phyloP scores from a whole-genome alignment of 2,329 filamentous ascomycete species.

The Endocalyx cinctus region DNA sequence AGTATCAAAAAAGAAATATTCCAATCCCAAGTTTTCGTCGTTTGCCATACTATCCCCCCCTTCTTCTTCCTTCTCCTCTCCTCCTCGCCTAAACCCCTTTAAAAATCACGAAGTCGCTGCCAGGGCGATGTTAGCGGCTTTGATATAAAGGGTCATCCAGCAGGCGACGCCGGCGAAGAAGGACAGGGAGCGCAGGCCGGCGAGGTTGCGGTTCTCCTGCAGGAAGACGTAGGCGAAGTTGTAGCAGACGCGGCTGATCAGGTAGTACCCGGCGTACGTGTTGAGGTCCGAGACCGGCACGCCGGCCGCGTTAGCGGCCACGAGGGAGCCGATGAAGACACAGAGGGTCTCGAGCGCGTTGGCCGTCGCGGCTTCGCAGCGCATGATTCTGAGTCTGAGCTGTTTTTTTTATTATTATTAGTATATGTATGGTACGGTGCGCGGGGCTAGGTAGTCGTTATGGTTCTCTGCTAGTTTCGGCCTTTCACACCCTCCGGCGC shows the following conservation, averaged over 20 bases:
- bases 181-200: slow-evolving; percentile 31
- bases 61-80: background rate
- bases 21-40: too few relatives aligned
- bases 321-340: slow-evolving; percentile 26
- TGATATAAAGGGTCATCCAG: slow-evolving; percentile 34
- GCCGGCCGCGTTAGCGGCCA: slow-evolving; percentile 41
- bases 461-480: too few relatives aligned
- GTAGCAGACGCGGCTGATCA: slow-evolving; percentile 35
- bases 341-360: slow-evolving; percentile 17
- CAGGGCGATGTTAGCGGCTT: slow-evolving; percentile 31
- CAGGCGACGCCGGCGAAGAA: slow-evolving; percentile 33
- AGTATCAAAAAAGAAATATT: too few relatives aligned
- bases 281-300: slow-evolving; percentile 36
- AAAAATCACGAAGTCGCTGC: slow-evolving; percentile 3
- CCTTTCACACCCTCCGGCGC: too few relatives aligned
- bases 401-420: slow-evolving; percentile 8
- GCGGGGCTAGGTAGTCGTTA: too few relatives aligned
- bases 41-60: too few relatives aligned
- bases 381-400: slow-evolving; percentile 17
- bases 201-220: slow-evolving; percentile 34
- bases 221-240: slow-evolving; percentile 39
- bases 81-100: slow-evolving; percentile 3
- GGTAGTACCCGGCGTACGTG: slow-evolving; percentile 32
- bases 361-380: slow-evolving; percentile 12
- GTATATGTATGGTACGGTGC: too few relatives aligned